Evolutionary conservation across 768 basidiomycete genomes (phyloP).

Genomic region (Nidularia pulvinata): DNA sequence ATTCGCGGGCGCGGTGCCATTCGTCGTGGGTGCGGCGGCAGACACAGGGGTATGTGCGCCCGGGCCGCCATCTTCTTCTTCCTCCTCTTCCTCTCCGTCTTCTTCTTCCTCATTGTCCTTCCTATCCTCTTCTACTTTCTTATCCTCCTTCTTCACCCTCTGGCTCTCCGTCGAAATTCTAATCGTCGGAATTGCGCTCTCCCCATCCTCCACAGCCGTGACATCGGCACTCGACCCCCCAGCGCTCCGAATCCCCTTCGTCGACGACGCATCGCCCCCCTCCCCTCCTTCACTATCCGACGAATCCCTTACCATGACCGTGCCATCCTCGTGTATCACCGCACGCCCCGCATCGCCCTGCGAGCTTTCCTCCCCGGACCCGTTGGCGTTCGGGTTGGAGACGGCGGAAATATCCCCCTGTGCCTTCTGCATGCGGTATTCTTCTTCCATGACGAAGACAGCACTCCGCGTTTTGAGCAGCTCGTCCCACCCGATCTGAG

Average conservation of each 20-base stretch:
- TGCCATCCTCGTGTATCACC: conserved; percentile 69
- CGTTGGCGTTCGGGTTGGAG: conserved; percentile 16
- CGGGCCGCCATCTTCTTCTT: conserved; percentile 3
- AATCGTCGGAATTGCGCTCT: conserved; percentile 57
- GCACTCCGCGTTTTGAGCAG: conserved; percentile 90
- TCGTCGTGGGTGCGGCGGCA: too few relatives aligned
- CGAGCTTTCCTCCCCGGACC: conserved; percentile 11
- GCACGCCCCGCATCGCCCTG: conserved; percentile 29
- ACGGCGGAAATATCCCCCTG: conserved; percentile 60
- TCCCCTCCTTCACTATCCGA: conserved; percentile 22
- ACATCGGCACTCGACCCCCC: conserved; percentile 23
- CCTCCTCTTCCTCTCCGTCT: conserved; percentile 14
- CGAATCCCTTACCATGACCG: conserved; percentile 24
- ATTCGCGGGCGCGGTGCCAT: conserved; percentile 5
- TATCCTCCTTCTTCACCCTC: conserved; percentile 16
- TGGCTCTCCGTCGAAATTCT: conserved; percentile 70
- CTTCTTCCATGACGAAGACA: conserved; percentile 99
- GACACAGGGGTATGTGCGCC: conserved; percentile 6
- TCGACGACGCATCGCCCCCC: conserved; percentile 63
- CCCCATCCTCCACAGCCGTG: conserved; percentile 11
- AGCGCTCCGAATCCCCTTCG: conserved; percentile 53
- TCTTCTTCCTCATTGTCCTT: conserved; percentile 10
- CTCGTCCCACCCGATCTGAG: conserved; percentile 99
- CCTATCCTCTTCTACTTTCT: conserved; percentile 5
- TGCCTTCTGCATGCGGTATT: conserved; percentile 96